Evolutionary conservation across 2,329 filamentous ascomycete species (phyloP).

Genomic region (Claviceps sp.): DNA sequence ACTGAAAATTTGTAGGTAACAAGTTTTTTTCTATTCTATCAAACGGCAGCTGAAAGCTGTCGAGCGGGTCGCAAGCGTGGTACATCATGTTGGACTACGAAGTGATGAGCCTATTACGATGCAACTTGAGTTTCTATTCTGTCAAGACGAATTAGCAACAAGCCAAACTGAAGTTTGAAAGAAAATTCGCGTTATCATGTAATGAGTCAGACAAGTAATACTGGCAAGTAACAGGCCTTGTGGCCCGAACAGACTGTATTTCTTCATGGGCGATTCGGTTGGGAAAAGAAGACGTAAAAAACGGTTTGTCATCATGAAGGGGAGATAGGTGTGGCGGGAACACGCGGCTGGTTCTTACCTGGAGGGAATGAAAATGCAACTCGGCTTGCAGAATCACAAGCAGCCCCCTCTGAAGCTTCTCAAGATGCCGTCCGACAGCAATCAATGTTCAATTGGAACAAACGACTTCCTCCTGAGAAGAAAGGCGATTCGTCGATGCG

Average conservation of each 20-base stretch:
- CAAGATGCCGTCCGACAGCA: too few species aligned
- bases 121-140: background rate
- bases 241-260: slow-evolving; percentile 52
- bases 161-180: background rate
- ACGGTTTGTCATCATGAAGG: slow-evolving; percentile 54
- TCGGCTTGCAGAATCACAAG: too few species aligned
- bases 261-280: slow-evolving; percentile 83
- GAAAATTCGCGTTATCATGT: slow-evolving; percentile 10
- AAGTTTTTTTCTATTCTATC: background rate
- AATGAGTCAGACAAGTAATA: slow-evolving; percentile 62
- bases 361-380: background rate
- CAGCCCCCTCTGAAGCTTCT: too few species aligned
- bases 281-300: slow-evolving; percentile 70
- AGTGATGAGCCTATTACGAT: background rate
- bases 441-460: too few species aligned
- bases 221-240: slow-evolving; percentile 79
- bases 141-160: background rate
- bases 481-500: too few species aligned
- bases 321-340: background rate
- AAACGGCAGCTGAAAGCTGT: background rate
- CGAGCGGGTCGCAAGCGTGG: background rate
- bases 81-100: too few species aligned
- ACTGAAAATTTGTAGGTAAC: background rate
- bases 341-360: background rate
- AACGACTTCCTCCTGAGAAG: too few species aligned